Conservation (phyloP, 164 flowering plant genomes). For the Magnolia officinalis region DNA sequence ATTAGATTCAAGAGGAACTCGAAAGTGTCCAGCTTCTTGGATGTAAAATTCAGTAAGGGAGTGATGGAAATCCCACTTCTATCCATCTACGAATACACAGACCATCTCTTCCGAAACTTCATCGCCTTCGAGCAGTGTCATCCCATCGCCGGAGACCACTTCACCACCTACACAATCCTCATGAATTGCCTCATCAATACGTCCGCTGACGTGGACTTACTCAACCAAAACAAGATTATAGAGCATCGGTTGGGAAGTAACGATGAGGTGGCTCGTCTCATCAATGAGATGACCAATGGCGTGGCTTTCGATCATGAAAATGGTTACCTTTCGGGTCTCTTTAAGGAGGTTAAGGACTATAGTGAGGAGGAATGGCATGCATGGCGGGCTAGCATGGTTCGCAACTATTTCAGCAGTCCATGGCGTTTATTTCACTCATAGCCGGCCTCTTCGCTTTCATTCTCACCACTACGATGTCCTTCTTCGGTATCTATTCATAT, state of each 20-base stretch:
- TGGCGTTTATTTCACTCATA: neutral
- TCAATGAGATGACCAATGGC: slow-evolving; percentile 41
- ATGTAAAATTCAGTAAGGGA: neutral
- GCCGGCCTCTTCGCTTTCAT: neutral
- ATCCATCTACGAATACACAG: slow-evolving; percentile 49
- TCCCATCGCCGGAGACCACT: slow-evolving; percentile 52
- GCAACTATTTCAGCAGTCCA: slow-evolving; percentile 25
- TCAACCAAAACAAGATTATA: slow-evolving; percentile 35
- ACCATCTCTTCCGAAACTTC: slow-evolving; percentile 36
- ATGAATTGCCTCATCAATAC: slow-evolving; percentile 52
- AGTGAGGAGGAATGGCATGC: slow-evolving; percentile 33
- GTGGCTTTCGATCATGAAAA: slow-evolving; percentile 31
- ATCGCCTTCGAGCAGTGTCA: slow-evolving; percentile 18
- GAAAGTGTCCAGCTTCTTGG: slow-evolving; percentile 8
- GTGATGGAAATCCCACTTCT: neutral
- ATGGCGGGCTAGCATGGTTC: slow-evolving; percentile 48
- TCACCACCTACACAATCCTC: slow-evolving; percentile 38
- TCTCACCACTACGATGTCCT: neutral
- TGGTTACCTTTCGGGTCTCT: slow-evolving; percentile 24
- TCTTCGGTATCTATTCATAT: neutral
- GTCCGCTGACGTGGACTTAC: slow-evolving; percentile 35
- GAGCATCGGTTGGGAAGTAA: slow-evolving; percentile 47
- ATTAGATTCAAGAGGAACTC: slow-evolving; percentile 36
- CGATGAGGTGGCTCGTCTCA: slow-evolving; percentile 44
- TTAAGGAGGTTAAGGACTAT: slow-evolving; percentile 26